Conservation (phyloP, 2,329 filamentous ascomycete genomes). For the Fusarium sp. region DNA sequence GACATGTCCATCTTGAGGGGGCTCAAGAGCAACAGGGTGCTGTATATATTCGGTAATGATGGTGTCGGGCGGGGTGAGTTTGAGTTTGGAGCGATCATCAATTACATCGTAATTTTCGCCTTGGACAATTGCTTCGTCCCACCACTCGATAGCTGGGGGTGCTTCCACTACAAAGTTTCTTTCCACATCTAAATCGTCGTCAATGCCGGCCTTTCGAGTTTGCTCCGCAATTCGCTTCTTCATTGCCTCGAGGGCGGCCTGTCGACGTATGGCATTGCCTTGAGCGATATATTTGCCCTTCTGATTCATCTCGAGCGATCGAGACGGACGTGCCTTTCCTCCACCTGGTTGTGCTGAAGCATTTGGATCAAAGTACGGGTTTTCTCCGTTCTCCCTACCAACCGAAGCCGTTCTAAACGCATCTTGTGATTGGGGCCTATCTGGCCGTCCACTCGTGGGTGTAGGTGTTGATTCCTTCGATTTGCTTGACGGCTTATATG, state of each 20-base stretch:
- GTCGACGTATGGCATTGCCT: constrained; percentile 86
- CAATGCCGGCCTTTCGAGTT: constrained; percentile 89
- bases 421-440: constrained; percentile 32
- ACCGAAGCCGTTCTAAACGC: constrained; percentile 36
- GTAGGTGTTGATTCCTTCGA: constrained; percentile 42
- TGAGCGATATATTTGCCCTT: constrained; percentile 98
- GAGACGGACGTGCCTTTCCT: constrained; percentile 73
- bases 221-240: constrained; percentile 92
- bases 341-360: constrained; percentile 68
- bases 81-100: constrained; percentile 72
- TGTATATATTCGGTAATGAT: constrained; percentile 94
- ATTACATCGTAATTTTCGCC: constrained; percentile 80
- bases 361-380: constrained; percentile 85
- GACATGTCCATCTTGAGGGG: constrained; percentile 87
- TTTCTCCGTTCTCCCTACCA: constrained; percentile 52
- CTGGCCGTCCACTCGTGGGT: constrained; percentile 29
- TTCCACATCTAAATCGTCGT: constrained; percentile 89
- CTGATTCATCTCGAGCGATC: constrained; percentile 88
- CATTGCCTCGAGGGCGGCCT: constrained; percentile 91
- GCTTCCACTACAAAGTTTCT: constrained; percentile 87
- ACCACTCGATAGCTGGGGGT: constrained; percentile 95
- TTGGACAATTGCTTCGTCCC: constrained; percentile 89
- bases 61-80: constrained; percentile 80
- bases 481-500: constrained; percentile 60
- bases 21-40: constrained; percentile 90